A percentile compares a stretch with the other conserved stretches of the same genome.
These are phyloP conservation scores for Vigna trinervia DNA, from an alignment of 306 rosid species.

Conservation along the genomic window DNA sequence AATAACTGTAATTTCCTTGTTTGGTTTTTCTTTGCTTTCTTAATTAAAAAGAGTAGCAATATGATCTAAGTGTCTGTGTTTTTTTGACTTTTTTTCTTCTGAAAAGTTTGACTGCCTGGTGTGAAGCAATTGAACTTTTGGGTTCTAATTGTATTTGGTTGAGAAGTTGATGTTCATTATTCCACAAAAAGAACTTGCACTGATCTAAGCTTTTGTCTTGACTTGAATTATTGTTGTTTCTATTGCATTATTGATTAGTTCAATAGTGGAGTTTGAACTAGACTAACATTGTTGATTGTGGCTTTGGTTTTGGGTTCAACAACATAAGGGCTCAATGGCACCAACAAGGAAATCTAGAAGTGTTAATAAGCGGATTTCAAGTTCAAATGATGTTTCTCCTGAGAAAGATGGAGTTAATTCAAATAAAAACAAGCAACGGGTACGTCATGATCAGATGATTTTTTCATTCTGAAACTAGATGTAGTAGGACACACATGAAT, in stretches of 20 bases:
- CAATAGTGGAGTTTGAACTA: constrained; percentile 14
- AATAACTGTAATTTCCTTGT: neutral
- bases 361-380: constrained; percentile 57
- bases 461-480: constrained; percentile 18
- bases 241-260: constrained; percentile 18
- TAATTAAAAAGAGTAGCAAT: neutral
- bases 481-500: constrained; percentile 2
- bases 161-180: neutral
- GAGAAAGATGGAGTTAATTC: constrained; percentile 60
- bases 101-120: neutral
- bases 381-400: constrained; percentile 59
- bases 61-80: neutral
- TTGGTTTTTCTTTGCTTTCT: neutral
- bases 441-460: constrained; percentile 39
- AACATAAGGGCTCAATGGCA: constrained; percentile 59
- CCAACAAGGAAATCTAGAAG: constrained; percentile 67
- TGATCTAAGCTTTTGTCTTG: neutral
- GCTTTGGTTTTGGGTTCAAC: constrained; percentile 47
- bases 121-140: constrained; percentile 14
- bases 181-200: constrained; percentile 17
- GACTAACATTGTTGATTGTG: constrained; percentile 14
- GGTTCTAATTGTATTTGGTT: constrained; percentile 1
- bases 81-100: neutral
- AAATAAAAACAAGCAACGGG: constrained; percentile 64
- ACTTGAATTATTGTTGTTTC: constrained; percentile 3